Conservation (phyloP, 1,139 yeast genomes). For the Suhomyces anneliseae region DNA sequence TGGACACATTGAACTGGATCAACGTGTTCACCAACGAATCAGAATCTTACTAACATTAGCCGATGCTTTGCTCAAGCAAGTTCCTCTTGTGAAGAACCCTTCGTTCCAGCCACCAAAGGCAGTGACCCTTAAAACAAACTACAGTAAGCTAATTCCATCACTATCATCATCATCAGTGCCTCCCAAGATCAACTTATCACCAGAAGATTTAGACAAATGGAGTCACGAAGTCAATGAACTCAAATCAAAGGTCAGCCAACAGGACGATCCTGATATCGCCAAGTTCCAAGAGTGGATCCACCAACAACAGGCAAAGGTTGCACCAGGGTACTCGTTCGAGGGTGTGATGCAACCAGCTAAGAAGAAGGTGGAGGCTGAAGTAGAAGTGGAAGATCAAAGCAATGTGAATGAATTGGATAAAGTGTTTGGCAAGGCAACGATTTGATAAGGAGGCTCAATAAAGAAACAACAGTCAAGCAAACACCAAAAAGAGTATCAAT, state of each 20-base stretch:
- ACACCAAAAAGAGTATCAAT: no score
- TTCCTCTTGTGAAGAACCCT: slow-evolving; percentile 61
- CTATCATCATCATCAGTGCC: slow-evolving; percentile 37
- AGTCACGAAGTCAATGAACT: slow-evolving; percentile 22
- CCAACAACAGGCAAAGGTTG: slow-evolving; percentile 34
- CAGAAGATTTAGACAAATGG: slow-evolving; percentile 34
- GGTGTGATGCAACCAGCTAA: slow-evolving; percentile 36
- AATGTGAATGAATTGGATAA: slow-evolving; percentile 30
- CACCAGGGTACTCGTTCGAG: slow-evolving; percentile 41
- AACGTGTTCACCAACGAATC: no score
- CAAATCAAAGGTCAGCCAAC: slow-evolving; percentile 11
- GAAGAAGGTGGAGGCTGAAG: slow-evolving; percentile 1
- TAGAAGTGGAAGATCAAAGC: not conserved
- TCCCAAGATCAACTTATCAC: slow-evolving; percentile 35
- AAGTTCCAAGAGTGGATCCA: slow-evolving; percentile 37
- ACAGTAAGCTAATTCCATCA: slow-evolving; percentile 41
- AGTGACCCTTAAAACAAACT: slow-evolving; percentile 53
- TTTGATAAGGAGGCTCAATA: slow-evolving; percentile 3
- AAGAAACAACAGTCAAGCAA: no score
- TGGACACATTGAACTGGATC: no score
- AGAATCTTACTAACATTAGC: slow-evolving; percentile 28
- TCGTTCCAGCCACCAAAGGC: slow-evolving; percentile 58
- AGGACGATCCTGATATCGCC: slow-evolving; percentile 16
- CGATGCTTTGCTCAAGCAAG: slow-evolving; percentile 52
- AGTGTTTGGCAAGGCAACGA: slow-evolving; percentile 27